Evolutionary conservation across 1,139 yeast species (phyloP).

Genomic region (Yamadazyma friedrichii): DNA sequence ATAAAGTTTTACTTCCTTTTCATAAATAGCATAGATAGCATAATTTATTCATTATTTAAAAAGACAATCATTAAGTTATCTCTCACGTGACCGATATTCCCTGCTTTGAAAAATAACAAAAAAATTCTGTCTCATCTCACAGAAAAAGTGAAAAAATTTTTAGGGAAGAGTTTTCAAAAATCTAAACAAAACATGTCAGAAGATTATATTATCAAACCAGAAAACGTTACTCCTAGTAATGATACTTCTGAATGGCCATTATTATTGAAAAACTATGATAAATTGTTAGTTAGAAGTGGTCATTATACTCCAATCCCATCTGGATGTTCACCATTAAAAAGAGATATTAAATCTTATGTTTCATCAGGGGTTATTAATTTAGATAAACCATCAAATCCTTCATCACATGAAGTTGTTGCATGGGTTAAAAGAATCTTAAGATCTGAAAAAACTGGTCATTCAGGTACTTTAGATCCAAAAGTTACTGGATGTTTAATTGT

Average conservation of each 20-base stretch:
- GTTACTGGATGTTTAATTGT: slow-evolving; percentile 98
- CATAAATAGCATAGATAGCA: neutral
- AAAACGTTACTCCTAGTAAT: slow-evolving; percentile 70
- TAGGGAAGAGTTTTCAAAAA: slow-evolving; percentile 5
- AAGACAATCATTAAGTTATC: neutral
- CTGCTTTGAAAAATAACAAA: neutral
- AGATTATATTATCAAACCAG: slow-evolving; percentile 86
- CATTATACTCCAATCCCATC: slow-evolving; percentile 96
- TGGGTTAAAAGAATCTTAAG: slow-evolving; percentile 97
- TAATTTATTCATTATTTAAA: neutral
- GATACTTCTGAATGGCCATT: slow-evolving; percentile 97
- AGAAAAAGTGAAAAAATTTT: slow-evolving; percentile 15
- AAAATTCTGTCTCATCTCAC: slow-evolving; percentile 13
- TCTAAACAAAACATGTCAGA: slow-evolving; percentile 45
- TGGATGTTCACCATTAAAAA: slow-evolving; percentile 91
- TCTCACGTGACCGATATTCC: neutral
- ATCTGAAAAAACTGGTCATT: slow-evolving; percentile 97
- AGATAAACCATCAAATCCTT: slow-evolving; percentile 97
- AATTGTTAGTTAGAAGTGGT: slow-evolving; percentile 89
- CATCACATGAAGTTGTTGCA: slow-evolving; percentile 98
- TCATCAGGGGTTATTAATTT: slow-evolving; percentile 95
- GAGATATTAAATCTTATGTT: slow-evolving; percentile 87
- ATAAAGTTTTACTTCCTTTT: too few relatives aligned
- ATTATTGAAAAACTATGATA: slow-evolving; percentile 89
- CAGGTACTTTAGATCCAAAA: slow-evolving; percentile 98